Evolutionary conservation across 2,329 filamentous ascomycete species (phyloP), one percentile per base, ranked within the genome.

Genomic region (Ascochyta viciae-villosae): DNA sequence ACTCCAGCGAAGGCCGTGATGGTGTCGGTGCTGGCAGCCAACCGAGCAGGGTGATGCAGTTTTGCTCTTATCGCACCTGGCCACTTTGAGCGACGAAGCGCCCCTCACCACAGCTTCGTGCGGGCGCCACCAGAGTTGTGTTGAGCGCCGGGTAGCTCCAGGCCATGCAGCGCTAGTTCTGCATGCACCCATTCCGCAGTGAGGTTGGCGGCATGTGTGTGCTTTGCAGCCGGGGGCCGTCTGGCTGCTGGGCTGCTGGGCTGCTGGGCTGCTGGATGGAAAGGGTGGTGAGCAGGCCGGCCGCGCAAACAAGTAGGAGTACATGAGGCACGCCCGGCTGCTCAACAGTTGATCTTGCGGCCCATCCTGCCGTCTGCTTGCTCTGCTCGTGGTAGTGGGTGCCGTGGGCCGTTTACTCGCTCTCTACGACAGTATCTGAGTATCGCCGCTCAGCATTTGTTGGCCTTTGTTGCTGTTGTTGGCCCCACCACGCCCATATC

Each of bases 141-240:
- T 51, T 56, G 53, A 56, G 53, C 38, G 52, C 52, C 46, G 41
- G 51, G 50, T 47, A 42, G 45, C 40, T 39, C 46, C 52, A 49
- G 41, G 41, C 46, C 50, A 47, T 38, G 45, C 33, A 31, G 31
- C 40, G 44, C 50, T 48, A 39, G 44, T 24, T 7, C 31, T 54
- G 50, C 44, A 54, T 54, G 43, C 43, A 47, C 50, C 9, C 50
- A 54, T 54, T 26, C 50, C 44, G 15, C 26, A 44, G 22, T 37
- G 50, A 31, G 50, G 38, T 12, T 48, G 44, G 50, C 19, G 42
- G 23, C 43, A 47, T 56, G 47, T 23, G 15, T 26, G 53, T 41
- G 37, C 34, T 56, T 31, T 39, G 3, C 31, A 53, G 43, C 42
- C 35, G 22, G 35, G 22, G 43, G 29, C 42, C 23, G 15, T 37